Conservation (phyloP, 768 basidiomycete species). For the Lyophyllum semitale region DNA sequence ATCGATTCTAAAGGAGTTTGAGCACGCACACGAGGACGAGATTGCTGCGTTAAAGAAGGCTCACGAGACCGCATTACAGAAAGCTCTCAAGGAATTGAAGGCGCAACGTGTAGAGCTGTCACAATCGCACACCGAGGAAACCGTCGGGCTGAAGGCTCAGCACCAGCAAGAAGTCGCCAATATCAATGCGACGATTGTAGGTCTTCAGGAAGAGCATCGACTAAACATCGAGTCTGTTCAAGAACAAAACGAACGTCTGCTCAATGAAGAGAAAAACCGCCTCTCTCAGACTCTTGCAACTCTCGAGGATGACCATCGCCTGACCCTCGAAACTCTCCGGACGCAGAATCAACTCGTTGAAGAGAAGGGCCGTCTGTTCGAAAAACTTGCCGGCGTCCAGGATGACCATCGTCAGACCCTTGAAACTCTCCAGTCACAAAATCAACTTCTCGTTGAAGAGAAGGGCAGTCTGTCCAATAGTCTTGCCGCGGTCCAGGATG, state of each 20-base stretch:
- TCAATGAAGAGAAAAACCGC: slow-evolving; percentile 49
- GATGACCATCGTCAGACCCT: slow-evolving; percentile 3
- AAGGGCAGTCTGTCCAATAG: slow-evolving; percentile 1
- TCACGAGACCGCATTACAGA: slow-evolving; percentile 45
- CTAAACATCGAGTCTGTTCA: slow-evolving; percentile 37
- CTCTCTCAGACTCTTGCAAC: slow-evolving; percentile 50
- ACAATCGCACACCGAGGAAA: slow-evolving; percentile 38
- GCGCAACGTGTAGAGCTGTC: slow-evolving; percentile 28
- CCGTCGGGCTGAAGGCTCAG: slow-evolving; percentile 40
- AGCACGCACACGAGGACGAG: slow-evolving; percentile 58
- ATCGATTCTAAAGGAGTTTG: slow-evolving; percentile 52
- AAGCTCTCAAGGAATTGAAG: slow-evolving; percentile 26
- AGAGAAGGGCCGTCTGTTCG: slow-evolving; percentile 4
- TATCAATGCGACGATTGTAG: slow-evolving; percentile 40
- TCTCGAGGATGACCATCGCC: slow-evolving; percentile 47
- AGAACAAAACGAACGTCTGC: slow-evolving; percentile 33
- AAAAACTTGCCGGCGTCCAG: slow-evolving; percentile 7
- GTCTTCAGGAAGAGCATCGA: slow-evolving; percentile 37
- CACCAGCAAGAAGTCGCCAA: slow-evolving; percentile 49
- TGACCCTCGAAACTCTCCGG: slow-evolving; percentile 33
- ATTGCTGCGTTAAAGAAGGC: slow-evolving; percentile 46
- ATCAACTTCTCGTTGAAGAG: not conserved
- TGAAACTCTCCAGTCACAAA: slow-evolving; percentile 1
- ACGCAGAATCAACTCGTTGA: slow-evolving; percentile 9
- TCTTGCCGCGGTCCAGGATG: slow-evolving; percentile 2